phyloP scores from a whole-genome alignment of 495 filamentous ascomycete genomes.

The Parachaetomium inaequale region DNA sequence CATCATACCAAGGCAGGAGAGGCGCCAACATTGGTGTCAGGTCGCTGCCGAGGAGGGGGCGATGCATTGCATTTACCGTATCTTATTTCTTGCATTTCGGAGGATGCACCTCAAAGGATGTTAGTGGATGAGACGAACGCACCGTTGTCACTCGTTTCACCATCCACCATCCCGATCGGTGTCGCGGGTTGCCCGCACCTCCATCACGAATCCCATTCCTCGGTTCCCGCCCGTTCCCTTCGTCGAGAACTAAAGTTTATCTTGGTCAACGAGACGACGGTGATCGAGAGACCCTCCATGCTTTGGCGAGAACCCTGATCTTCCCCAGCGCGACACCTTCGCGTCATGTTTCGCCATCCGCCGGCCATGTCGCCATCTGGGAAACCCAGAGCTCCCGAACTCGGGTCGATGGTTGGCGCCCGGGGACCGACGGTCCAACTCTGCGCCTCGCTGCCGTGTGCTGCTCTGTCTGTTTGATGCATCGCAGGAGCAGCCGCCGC shows the following conservation, averaged over 20 bases:
- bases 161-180: background rate
- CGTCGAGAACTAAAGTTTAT: too few relatives aligned
- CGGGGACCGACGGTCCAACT: background rate
- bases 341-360: background rate
- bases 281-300: background rate
- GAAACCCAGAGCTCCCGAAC: background rate
- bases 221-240: background rate
- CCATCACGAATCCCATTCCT: conserved; percentile 4
- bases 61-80: background rate
- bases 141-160: background rate
- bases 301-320: conserved; percentile 9
- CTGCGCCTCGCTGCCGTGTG: background rate
- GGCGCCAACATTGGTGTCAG: background rate
- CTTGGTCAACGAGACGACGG: background rate
- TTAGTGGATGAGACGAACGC: background rate
- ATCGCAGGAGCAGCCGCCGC: background rate
- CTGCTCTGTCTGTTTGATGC: background rate
- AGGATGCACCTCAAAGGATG: background rate
- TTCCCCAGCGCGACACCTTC: background rate
- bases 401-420: background rate
- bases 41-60: background rate
- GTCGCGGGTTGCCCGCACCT: conserved; percentile 1
- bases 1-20: background rate
- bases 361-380: background rate
- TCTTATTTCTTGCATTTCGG: background rate